Evolutionary conservation across 495 filamentous ascomycete genomes (phyloP), one percentile per base, ranked within the genome.

Genomic region (Penicillium desertorum): DNA sequence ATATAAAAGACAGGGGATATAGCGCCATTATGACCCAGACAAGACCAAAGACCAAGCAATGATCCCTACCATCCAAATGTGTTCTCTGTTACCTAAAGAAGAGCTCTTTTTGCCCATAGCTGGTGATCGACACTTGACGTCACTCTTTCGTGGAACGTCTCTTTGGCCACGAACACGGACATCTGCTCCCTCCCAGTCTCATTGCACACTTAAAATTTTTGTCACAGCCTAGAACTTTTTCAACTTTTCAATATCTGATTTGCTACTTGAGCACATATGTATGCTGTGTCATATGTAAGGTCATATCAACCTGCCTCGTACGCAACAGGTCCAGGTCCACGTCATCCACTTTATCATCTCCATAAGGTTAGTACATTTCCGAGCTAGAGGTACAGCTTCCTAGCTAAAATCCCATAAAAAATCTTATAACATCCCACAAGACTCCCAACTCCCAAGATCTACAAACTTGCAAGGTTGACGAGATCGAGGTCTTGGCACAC

Each of bases 401-500:
- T 37, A 52, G 30, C 30, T 27, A 48, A 48, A 48, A 17, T 1
- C n/a, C 32, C 30, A 27, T 19, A 9, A 9, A 16, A 27, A n/a
- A n/a, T n/a, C n/a, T n/a, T n/a, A n/a, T n/a, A n/a, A n/a, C n/a
- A n/a, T n/a, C n/a, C n/a, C n/a, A n/a, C n/a, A n/a, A n/a, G n/a
- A n/a, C n/a, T n/a, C n/a, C n/a, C n/a, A n/a, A 6, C 12, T 12
- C 30, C 8, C 3, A 27, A 16, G 27, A 48, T 48, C 25, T 37
- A 43, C 32, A 22, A 54, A 55, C 5, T 7, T 41, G 16, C 45
- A 29, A 42, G 10, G 1, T 37, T 34, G 29, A 16, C 4, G 7
- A 44, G 46, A 57, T 57, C 37, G 23, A 57, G 11, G 19, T 42
- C 55, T 57, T 57, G 55, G 55, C 55, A 51, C 46, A 57, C 55